Conservation (phyloP, 2,329 filamentous ascomycete species). For the Tolypocladium capitatum region DNA sequence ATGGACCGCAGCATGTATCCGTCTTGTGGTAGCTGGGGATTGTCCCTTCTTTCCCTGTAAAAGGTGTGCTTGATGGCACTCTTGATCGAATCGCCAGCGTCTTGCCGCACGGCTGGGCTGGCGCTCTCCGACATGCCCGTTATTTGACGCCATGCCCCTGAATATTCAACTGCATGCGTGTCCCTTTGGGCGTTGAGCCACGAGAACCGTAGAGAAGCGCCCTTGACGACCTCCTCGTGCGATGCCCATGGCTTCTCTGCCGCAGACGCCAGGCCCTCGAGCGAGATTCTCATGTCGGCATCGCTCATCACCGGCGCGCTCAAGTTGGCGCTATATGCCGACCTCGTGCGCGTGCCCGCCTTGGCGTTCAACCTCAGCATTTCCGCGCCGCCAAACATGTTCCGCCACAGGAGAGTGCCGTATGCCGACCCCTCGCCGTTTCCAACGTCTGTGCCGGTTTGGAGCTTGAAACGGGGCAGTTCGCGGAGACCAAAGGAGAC, state of each 20-base stretch:
- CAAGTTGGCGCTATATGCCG: slow-evolving; percentile 78
- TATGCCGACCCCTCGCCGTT: slow-evolving; percentile 92
- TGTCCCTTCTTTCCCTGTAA: slow-evolving; percentile 67
- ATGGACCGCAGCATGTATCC: slow-evolving; percentile 71
- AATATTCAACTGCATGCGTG: slow-evolving; percentile 68
- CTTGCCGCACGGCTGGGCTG: slow-evolving; percentile 66
- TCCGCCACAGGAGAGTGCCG: slow-evolving; percentile 73
- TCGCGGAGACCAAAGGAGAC: slow-evolving; percentile 74
- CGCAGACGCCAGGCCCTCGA: slow-evolving; percentile 71
- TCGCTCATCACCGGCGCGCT: slow-evolving; percentile 74
- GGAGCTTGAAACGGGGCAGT: slow-evolving; percentile 70
- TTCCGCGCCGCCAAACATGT: slow-evolving; percentile 90
- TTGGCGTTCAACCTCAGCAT: slow-evolving; percentile 77
- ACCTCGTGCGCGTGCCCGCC: slow-evolving; percentile 77
- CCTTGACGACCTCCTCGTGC: slow-evolving; percentile 79
- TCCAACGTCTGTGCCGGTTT: slow-evolving; percentile 88
- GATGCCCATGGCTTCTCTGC: slow-evolving; percentile 88
- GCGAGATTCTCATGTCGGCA: slow-evolving; percentile 63
- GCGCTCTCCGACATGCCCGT: slow-evolving; percentile 65
- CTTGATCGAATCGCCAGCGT: slow-evolving; percentile 86
- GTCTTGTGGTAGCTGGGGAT: slow-evolving; percentile 67
- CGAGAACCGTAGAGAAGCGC: slow-evolving; percentile 61
- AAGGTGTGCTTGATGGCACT: slow-evolving; percentile 74
- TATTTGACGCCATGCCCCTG: slow-evolving; percentile 74
- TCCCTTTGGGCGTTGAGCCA: slow-evolving; percentile 56